phyloP scores from a whole-genome alignment of 495 filamentous ascomycete genomes.

The Aspergillus carlsbadensis region DNA sequence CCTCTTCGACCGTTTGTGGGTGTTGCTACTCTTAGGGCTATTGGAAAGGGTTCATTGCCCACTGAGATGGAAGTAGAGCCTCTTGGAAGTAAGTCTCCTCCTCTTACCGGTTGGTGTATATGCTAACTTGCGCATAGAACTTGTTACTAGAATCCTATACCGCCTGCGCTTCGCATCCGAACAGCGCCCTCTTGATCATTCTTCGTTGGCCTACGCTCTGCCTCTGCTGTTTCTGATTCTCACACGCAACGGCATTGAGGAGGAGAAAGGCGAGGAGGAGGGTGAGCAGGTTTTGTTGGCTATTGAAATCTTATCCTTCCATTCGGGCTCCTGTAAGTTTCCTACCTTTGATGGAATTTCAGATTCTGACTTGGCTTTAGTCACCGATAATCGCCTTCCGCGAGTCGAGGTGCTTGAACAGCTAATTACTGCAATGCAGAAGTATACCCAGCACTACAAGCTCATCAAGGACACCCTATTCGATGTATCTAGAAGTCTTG shows the following conservation, averaged over 20 bases:
- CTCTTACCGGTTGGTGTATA: not conserved
- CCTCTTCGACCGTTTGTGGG: slow-evolving; percentile 77
- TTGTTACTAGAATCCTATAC: slow-evolving; percentile 87
- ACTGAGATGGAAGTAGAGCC: slow-evolving; percentile 72
- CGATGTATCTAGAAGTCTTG: slow-evolving; percentile 77
- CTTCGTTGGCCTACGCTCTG: slow-evolving; percentile 82
- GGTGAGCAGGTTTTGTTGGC: slow-evolving; percentile 87
- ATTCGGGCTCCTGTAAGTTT: slow-evolving; percentile 65
- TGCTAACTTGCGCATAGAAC: slow-evolving; percentile 43
- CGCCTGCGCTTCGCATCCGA: slow-evolving; percentile 86
- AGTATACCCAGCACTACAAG: slow-evolving; percentile 90
- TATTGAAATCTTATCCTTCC: slow-evolving; percentile 87
- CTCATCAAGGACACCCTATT: slow-evolving; percentile 86
- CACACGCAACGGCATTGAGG: slow-evolving; percentile 72
- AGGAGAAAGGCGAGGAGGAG: slow-evolving; percentile 62
- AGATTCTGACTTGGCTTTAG: slow-evolving; percentile 22
- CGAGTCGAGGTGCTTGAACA: slow-evolving; percentile 67
- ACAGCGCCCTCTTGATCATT: slow-evolving; percentile 83
- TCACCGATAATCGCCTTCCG: slow-evolving; percentile 69
- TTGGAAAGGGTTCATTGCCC: slow-evolving; percentile 69
- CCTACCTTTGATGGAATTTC: not conserved
- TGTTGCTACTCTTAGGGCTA: slow-evolving; percentile 75
- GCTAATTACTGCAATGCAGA: slow-evolving; percentile 79
- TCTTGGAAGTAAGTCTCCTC: slow-evolving; percentile 52
- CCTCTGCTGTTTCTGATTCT: slow-evolving; percentile 77